Evolutionary conservation across 495 filamentous ascomycete genomes (phyloP).

Genomic region (Penicillium chermesinum): DNA sequence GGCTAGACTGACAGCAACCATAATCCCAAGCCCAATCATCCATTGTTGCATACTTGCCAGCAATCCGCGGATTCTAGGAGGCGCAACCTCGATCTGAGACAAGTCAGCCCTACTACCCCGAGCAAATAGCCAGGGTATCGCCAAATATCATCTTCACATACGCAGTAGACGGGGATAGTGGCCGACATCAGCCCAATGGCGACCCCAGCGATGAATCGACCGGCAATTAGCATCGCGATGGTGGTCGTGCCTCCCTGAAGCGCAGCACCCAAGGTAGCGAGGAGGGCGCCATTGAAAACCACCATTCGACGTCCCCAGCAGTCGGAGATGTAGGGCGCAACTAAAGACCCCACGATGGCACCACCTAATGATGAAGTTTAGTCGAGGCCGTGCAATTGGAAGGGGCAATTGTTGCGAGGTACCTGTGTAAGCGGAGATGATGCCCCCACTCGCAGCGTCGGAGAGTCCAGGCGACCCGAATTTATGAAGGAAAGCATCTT

Average conservation of each 20-base stretch:
- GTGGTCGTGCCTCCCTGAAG: constrained; percentile 47
- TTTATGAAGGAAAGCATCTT: constrained; percentile 36
- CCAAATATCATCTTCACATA: constrained; percentile 11
- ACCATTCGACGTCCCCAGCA: constrained; percentile 40
- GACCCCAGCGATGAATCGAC: constrained; percentile 46
- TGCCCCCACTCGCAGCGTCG: constrained; percentile 42
- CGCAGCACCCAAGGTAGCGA: constrained; percentile 42
- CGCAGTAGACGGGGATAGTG: constrained; percentile 46
- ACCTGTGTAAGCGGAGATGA: constrained; percentile 49
- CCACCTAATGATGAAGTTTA: constrained; percentile 17
- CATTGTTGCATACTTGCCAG: constrained; percentile 32
- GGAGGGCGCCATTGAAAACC: constrained; percentile 44
- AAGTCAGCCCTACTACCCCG: constrained; percentile 7
- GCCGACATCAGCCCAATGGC: constrained; percentile 49
- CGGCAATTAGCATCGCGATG: constrained; percentile 49
- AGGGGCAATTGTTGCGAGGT: neutral
- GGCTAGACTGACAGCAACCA: constrained; percentile 41
- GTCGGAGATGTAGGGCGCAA: constrained; percentile 43
- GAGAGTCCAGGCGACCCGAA: constrained; percentile 33
- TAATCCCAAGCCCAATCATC: constrained; percentile 45
- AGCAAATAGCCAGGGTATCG: neutral
- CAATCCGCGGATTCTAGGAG: constrained; percentile 20
- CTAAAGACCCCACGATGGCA: constrained; percentile 48
- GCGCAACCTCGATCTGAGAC: constrained; percentile 34
- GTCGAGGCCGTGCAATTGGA: constrained; percentile 5